Evolutionary conservation across 345 rosid genomes (phyloP).

Genomic region (Zanthoxylum bungeanum): DNA sequence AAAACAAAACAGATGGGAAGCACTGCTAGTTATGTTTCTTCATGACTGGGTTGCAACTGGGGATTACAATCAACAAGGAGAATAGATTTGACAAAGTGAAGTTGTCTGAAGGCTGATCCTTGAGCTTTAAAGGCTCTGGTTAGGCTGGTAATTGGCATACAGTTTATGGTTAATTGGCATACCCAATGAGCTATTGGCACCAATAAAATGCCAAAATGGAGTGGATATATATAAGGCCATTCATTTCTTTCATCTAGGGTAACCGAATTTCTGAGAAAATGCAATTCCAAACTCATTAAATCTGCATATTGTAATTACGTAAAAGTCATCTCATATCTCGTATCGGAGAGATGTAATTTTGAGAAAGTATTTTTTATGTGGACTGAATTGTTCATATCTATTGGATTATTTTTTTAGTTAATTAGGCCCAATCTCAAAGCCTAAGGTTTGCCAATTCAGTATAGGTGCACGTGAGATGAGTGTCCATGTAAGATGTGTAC

Average conservation of each 20-base stretch:
- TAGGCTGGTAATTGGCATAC: conserved; percentile 71
- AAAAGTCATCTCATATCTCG: too few relatives aligned
- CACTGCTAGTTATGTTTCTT: conserved; percentile 17
- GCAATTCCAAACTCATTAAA: background rate
- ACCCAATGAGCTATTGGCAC: conserved; percentile 68
- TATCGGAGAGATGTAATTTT: too few relatives aligned
- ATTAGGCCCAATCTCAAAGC: too few relatives aligned
- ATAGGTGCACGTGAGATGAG: too few relatives aligned
- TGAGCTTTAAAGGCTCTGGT: conserved; percentile 76
- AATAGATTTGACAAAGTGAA: conserved; percentile 88
- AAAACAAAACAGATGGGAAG: conserved; percentile 17
- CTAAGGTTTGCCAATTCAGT: too few relatives aligned
- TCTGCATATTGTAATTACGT: too few relatives aligned
- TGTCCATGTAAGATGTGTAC: too few relatives aligned
- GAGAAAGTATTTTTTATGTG: too few relatives aligned
- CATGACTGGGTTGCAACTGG: conserved; percentile 68
- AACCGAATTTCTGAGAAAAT: background rate
- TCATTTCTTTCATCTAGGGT: background rate
- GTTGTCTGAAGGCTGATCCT: conserved; percentile 89
- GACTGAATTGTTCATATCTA: too few relatives aligned
- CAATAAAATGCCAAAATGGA: conserved; percentile 57
- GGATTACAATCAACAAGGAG: conserved; percentile 64
- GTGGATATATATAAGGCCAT: conserved; percentile 34
- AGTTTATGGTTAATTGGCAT: conserved; percentile 96
- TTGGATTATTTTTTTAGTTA: too few relatives aligned